Conservation (phyloP, 352 stramenopile species). For the Globisporangium echinulatum region DNA sequence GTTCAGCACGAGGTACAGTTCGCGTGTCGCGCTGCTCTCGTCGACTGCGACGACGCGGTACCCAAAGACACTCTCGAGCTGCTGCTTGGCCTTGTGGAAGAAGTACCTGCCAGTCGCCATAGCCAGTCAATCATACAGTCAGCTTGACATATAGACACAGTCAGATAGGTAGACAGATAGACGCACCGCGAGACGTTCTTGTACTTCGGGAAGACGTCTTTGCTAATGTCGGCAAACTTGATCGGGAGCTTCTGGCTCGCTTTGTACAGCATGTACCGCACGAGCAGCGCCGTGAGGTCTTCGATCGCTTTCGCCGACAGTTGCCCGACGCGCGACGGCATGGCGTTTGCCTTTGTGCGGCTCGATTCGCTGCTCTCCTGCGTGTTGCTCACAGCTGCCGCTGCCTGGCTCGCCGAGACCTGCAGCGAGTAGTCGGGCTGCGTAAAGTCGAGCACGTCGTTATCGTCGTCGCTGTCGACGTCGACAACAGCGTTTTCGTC, state of each 20-base stretch:
- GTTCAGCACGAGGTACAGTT: conserved; percentile 81
- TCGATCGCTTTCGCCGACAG: conserved; percentile 59
- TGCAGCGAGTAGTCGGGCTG: conserved; percentile 68
- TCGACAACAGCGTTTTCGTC: conserved; percentile 1
- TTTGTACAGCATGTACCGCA: conserved; percentile 86
- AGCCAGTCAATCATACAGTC: neutral
- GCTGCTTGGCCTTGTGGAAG: conserved; percentile 69
- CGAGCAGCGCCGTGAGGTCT: conserved; percentile 64
- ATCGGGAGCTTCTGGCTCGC: conserved; percentile 68
- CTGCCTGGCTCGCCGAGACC: conserved; percentile 31
- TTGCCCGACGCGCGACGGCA: conserved; percentile 39
- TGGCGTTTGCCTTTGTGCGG: conserved; percentile 25
- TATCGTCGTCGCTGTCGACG: conserved; percentile 30
- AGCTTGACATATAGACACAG: too few relatives aligned
- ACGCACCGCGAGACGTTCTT: conserved; percentile 68
- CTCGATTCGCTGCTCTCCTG: conserved; percentile 26
- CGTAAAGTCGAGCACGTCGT: conserved; percentile 65
- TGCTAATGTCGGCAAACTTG: conserved; percentile 78
- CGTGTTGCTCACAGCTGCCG: conserved; percentile 8
- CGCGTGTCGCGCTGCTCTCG: conserved; percentile 45
- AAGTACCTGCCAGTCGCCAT: conserved; percentile 34
- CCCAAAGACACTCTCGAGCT: conserved; percentile 70
- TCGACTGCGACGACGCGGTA: conserved; percentile 72
- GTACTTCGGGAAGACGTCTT: conserved; percentile 75
- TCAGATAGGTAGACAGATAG: too few relatives aligned